Conservation (phyloP, 176 grass and related monocot genomes). For the Thalia dealbata region DNA sequence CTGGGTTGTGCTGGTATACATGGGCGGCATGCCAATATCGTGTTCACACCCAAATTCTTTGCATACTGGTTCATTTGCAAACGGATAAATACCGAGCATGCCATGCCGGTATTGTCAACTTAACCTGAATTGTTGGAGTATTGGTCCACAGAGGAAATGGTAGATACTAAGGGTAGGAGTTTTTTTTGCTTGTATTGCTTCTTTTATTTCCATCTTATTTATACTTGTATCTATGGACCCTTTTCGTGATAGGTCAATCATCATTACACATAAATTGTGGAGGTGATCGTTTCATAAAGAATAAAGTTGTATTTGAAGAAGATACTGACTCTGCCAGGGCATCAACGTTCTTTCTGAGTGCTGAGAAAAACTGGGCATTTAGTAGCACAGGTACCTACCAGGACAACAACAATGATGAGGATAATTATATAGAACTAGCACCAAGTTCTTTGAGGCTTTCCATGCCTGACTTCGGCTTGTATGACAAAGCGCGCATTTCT, state of each 20-base stretch:
- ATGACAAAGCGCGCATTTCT: background rate
- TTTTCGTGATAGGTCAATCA: background rate
- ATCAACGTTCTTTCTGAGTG: background rate
- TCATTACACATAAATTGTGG: constrained; percentile 13
- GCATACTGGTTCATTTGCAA: too few relatives aligned
- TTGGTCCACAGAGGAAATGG: too few relatives aligned
- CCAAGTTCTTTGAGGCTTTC: background rate
- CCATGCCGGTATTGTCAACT: too few relatives aligned
- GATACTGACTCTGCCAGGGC: background rate
- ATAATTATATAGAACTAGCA: background rate
- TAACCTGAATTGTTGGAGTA: too few relatives aligned
- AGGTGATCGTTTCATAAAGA: background rate
- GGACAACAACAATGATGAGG: background rate
- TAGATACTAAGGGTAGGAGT: too few relatives aligned
- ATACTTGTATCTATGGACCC: background rate
- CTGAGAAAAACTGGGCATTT: background rate
- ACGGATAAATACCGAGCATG: too few relatives aligned
- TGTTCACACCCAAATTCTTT: too few relatives aligned
- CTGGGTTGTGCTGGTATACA: too few relatives aligned
- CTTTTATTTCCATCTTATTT: background rate
- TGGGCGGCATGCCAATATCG: too few relatives aligned
- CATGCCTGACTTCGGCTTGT: background rate
- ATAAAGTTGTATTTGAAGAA: background rate
- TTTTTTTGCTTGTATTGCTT: background rate
- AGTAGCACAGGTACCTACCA: background rate